phyloP scores from a whole-genome alignment of 2,329 filamentous ascomycete genomes.

The Fusarium tanahbumbuense region DNA sequence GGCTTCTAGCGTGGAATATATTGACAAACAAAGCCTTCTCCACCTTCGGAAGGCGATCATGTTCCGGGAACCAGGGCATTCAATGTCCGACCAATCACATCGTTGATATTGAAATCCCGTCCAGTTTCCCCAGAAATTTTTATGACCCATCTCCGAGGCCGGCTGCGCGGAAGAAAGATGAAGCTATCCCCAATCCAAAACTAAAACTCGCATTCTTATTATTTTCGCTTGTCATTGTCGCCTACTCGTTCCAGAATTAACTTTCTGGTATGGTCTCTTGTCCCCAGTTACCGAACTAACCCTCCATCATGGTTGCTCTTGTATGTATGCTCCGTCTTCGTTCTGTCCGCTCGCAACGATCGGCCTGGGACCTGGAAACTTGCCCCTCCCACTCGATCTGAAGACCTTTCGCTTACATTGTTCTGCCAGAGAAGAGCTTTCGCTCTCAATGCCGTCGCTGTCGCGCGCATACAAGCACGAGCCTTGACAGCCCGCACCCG shows the following conservation, averaged over 20 bases:
- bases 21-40: not conserved
- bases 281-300: not conserved
- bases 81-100: slow-evolving; percentile 16
- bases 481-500: slow-evolving; percentile 18
- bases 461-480: slow-evolving; percentile 14
- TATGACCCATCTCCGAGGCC: slow-evolving; percentile 34
- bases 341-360: not conserved
- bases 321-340: slow-evolving; percentile 1
- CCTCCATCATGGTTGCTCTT: slow-evolving; percentile 24
- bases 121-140: slow-evolving; percentile 25
- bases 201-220: slow-evolving; percentile 14
- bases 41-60: slow-evolving; percentile 28
- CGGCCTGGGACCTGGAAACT: not conserved
- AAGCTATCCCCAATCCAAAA: slow-evolving; percentile 33
- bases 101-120: slow-evolving; percentile 16
- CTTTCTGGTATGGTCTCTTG: slow-evolving; percentile 3
- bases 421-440: slow-evolving; percentile 31
- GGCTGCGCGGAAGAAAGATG: slow-evolving; percentile 24
- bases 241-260: not conserved
- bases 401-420: not conserved
- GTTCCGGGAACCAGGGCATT: slow-evolving; percentile 4
- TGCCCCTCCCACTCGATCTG: not conserved
- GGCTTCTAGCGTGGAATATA: not conserved
- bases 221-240: not conserved
- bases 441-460: slow-evolving; percentile 24